A percentile compares a stretch with the other conserved stretches of the same genome.
Conservation (phyloP, 495 filamentous ascomycete species). For the Neurospora cerealis region DNA sequence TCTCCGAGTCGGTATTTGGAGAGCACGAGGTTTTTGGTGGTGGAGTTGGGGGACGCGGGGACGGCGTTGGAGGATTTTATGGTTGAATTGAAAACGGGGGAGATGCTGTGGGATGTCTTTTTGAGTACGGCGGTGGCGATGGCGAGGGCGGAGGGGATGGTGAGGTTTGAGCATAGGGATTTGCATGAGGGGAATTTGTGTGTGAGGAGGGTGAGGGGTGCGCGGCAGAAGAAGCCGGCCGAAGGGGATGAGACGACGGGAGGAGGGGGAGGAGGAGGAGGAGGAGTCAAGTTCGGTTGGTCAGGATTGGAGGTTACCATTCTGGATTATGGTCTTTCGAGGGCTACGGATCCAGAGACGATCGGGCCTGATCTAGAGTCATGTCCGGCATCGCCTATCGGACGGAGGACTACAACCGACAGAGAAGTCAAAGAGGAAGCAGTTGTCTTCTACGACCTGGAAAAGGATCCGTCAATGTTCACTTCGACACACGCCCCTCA, state of each 20-base stretch:
- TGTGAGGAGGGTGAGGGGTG: slow-evolving; percentile 26
- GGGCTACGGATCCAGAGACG: slow-evolving; percentile 34
- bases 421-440: slow-evolving; percentile 1
- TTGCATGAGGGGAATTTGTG: slow-evolving; percentile 85
- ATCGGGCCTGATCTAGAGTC: neutral
- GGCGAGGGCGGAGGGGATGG: slow-evolving; percentile 61
- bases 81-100: slow-evolving; percentile 29
- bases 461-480: slow-evolving; percentile 43
- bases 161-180: slow-evolving; percentile 72
- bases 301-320: slow-evolving; percentile 70
- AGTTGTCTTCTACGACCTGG: slow-evolving; percentile 39
- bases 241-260: neutral
- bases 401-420: neutral
- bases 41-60: slow-evolving; percentile 85
- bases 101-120: slow-evolving; percentile 77
- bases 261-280: neutral
- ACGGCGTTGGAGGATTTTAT: slow-evolving; percentile 58
- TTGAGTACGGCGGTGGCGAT: slow-evolving; percentile 69
- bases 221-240: slow-evolving; percentile 9
- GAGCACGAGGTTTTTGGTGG: slow-evolving; percentile 63
- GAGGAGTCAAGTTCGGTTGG: slow-evolving; percentile 43
- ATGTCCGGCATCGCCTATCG: neutral
- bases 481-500: slow-evolving; percentile 36
- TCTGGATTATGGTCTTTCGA: slow-evolving; percentile 83
- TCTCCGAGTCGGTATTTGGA: slow-evolving; percentile 49